Base-by-base conservation (phyloP, 164 flowering plant genomes). In the Magnolia sinica region DNA sequence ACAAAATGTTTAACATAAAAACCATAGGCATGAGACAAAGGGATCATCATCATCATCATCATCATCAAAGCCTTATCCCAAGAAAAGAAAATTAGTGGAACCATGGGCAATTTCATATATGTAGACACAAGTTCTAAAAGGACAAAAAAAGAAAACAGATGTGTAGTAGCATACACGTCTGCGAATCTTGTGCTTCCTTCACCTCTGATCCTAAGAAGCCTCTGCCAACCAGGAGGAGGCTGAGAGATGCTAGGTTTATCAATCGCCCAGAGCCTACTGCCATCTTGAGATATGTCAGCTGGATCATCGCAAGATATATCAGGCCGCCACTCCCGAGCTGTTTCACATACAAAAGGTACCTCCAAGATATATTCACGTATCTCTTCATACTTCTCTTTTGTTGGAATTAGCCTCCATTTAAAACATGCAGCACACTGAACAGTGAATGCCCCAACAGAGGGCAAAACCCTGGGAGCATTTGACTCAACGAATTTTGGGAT, bases 171-270 rank as follows among this genome's bases (percentile, higher is more conserved):
- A 67, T 91, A 96, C 98, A 94, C 90, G 72, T 96, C 99, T 19
- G 99, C 98, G 82, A 94, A 94, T 71, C 82, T 96, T 70, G 88
- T 84, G 89, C 97, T 82, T 76, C 99, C 99, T 88, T 89, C 91
- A 63, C 89, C 91, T 77, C 99, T 90, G 24, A 96, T 89, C 72
- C 91, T 78, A 55, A 96, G 79, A 61, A 87, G 77, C 22, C 99
- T 85, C 77, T 96, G 85, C 97, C 99, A 96, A 0, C 97, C 98
- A 68, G 88, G 87, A 76, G 99, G 99, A 45, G 99, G 89, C 84
- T 86, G 97, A 61, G 98, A 84, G 70, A 96, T 94, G 70, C 86
- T 90, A 61, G 99, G 98, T 75, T 88, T 90, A 76, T 96, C 98
- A 80, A 96, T 94, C 4, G 98, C 99, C 99, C 99, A 96, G 18